A percentile compares a stretch with the other conserved stretches of the same genome.
These are phyloP conservation scores for Physcomitrellopsis africana DNA, from an alignment of 225 moss, liverwort and hornwort species.

Conservation along the genomic window DNA sequence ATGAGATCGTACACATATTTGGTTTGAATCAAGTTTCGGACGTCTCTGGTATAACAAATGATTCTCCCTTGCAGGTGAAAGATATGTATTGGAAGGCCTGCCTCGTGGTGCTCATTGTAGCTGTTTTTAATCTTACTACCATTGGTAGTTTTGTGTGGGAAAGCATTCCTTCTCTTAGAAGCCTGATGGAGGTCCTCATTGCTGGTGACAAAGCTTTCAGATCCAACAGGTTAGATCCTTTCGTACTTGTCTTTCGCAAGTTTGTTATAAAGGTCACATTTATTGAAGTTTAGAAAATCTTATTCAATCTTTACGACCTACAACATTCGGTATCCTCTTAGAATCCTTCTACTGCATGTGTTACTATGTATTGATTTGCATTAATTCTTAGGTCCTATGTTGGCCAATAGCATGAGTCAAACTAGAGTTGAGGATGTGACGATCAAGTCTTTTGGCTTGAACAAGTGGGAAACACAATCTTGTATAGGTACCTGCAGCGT, in stretches of 20 bases:
- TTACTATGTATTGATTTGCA: too few species aligned
- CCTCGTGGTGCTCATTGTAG: conserved; percentile 88
- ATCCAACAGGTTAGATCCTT: conserved; percentile 62
- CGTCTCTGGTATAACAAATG: not conserved
- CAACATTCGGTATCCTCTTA: too few species aligned
- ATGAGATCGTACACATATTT: conserved; percentile 16
- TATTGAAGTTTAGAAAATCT: too few species aligned
- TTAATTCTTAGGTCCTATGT: too few species aligned
- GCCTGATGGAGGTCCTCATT: conserved; percentile 92
- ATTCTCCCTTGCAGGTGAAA: conserved; percentile 65
- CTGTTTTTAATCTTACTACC: conserved; percentile 86
- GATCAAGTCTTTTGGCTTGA: too few species aligned
- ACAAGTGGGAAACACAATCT: not conserved
- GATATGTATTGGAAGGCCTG: conserved; percentile 98
- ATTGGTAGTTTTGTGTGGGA: conserved; percentile 96
- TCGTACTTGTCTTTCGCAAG: not conserved
- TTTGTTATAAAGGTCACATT: conserved; percentile 7
- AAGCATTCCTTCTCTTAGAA: conserved; percentile 78
- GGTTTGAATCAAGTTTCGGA: conserved; percentile 2
- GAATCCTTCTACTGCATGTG: too few species aligned
- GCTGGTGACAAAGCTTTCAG: conserved; percentile 66
- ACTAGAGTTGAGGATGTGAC: too few species aligned
- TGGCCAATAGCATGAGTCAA: too few species aligned
- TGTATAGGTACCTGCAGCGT: not conserved
- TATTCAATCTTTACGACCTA: too few species aligned